A percentile compares a stretch with the other conserved stretches of the same genome.
Conservation (phyloP, 805 yeast genomes). For the Metschnikowia anglica region DNA sequence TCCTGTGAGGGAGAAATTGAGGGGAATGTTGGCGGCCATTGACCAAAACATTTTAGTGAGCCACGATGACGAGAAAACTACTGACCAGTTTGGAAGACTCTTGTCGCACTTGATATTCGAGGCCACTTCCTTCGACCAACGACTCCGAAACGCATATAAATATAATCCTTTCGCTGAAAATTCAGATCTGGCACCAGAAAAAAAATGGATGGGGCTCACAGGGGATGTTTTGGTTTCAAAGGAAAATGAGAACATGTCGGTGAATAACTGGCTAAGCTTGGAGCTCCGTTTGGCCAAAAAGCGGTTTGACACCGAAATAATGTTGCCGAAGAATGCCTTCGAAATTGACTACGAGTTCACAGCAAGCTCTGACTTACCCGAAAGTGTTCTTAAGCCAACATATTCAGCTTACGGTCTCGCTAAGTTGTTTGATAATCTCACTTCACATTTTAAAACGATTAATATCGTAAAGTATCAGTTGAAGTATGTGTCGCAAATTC, state of each 20-base stretch:
- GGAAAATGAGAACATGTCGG: conserved; percentile 32
- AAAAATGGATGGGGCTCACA: conserved; percentile 50
- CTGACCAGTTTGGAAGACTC: conserved; percentile 44
- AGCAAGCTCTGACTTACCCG: conserved; percentile 16
- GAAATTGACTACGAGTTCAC: conserved; percentile 55
- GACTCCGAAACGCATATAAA: conserved; percentile 43
- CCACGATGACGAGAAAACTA: conserved; percentile 16
- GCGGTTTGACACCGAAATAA: conserved; percentile 50
- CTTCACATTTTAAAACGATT: conserved; percentile 53
- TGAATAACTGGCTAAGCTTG: conserved; percentile 49
- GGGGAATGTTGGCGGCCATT: conserved; percentile 21
- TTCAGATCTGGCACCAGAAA: conserved; percentile 23
- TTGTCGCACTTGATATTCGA: conserved; percentile 61
- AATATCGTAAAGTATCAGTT: conserved; percentile 49
- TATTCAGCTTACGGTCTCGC: conserved; percentile 57
- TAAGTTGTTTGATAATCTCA: conserved; percentile 56
- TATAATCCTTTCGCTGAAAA: conserved; percentile 42
- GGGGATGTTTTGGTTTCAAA: conserved; percentile 40
- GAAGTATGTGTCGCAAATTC: conserved; percentile 57
- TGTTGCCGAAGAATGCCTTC: conserved; percentile 50
- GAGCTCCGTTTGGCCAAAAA: conserved; percentile 52
- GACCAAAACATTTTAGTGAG: conserved; percentile 26
- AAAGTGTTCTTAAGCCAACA: conserved; percentile 47
- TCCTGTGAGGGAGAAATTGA: conserved; percentile 47
- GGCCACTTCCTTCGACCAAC: conserved; percentile 55